These are phyloP conservation scores for Schwanniomyces sp. DNA, from an alignment of 805 yeast species.

Conservation along the genomic window DNA sequence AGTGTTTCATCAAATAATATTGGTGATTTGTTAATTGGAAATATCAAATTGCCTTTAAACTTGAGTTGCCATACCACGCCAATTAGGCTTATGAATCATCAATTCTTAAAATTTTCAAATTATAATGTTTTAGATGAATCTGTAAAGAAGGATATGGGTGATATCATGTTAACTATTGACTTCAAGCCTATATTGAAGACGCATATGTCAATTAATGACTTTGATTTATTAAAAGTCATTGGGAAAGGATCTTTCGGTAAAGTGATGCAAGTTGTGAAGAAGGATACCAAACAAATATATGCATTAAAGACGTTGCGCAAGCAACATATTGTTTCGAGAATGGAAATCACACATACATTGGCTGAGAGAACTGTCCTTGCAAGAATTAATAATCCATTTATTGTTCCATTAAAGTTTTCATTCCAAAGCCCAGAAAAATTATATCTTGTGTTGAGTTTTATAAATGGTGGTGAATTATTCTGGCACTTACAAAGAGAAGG, in stretches of 20 bases:
- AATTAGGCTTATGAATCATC: conserved; percentile 66
- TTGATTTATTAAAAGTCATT: conserved; percentile 88
- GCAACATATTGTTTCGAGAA: conserved; percentile 88
- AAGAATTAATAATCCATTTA: conserved; percentile 89
- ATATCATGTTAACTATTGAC: conserved; percentile 62
- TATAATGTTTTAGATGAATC: conserved; percentile 45
- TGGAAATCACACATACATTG: conserved; percentile 93
- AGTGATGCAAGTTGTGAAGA: conserved; percentile 97
- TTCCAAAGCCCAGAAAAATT: conserved; percentile 97
- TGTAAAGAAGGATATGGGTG: conserved; percentile 43
- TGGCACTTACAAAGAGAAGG: conserved; percentile 93
- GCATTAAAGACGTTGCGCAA: conserved; percentile 93
- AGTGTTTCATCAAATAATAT: conserved; percentile 24
- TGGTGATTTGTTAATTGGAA: conserved; percentile 77
- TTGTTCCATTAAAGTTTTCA: conserved; percentile 93
- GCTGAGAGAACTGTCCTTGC: conserved; percentile 97
- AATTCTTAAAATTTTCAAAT: conserved; percentile 33
- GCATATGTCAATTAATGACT: conserved; percentile 83
- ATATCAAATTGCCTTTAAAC: conserved; percentile 61
- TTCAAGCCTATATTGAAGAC: conserved; percentile 65
- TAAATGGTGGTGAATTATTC: conserved; percentile 96
- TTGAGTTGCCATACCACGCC: conserved; percentile 49
- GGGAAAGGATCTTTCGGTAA: conserved; percentile 99
- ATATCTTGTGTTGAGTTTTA: conserved; percentile 85
- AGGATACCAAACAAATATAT: conserved; percentile 91